Base-by-base conservation (phyloP, 106 monocot species). In the Dendrobium huoshanense region DNA sequence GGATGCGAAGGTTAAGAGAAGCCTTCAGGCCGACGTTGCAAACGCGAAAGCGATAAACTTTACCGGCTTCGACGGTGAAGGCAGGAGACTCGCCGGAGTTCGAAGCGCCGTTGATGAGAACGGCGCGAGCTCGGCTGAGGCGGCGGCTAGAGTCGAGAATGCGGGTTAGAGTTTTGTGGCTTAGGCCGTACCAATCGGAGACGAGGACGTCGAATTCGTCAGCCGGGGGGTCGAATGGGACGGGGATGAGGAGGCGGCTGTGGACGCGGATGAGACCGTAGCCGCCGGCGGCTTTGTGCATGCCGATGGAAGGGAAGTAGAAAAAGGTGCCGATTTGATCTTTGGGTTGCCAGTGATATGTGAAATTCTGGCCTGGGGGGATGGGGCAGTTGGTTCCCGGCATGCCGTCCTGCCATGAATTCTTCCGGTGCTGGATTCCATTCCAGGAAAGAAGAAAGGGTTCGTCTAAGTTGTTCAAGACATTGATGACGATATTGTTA, bases 321-420 rank as follows among this genome's bases (percentile, higher is more conserved):
- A 84, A 93, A 85, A 78, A 93, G 83, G 80, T 88, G 19, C 96
- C 96, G 74, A 96, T 96, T 83, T 96, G 94, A 72, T 93, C 93
- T 89, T 96, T 96, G 24, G 88, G 83, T 64, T 96, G 95, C 85
- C 87, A 91, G 41, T 87, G 83, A 86, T 96, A 96, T 24, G 93
- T 93, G 77, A 77, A 85, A 87, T 96, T 96, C 1, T 42, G 82
- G 7, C 91, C 93, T 2, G 89, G 91, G 1, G 41, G 83, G 83
- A 95, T 95, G 13, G 91, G 95, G 81, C 93, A 95, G 80, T 88
- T 92, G 55, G 95, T 95, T 7, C 92, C 95, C 2, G 83, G 79
- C 82, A 88, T 55, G 0, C 95, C 95, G 79, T 95, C 95, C 78
- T 85, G 79, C 95, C 95, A 95, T 16, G 93, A 95, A 79, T 96